Conservation (phyloP, 1,284 basidiomycete species). For the Sporisorium scitamineum region DNA sequence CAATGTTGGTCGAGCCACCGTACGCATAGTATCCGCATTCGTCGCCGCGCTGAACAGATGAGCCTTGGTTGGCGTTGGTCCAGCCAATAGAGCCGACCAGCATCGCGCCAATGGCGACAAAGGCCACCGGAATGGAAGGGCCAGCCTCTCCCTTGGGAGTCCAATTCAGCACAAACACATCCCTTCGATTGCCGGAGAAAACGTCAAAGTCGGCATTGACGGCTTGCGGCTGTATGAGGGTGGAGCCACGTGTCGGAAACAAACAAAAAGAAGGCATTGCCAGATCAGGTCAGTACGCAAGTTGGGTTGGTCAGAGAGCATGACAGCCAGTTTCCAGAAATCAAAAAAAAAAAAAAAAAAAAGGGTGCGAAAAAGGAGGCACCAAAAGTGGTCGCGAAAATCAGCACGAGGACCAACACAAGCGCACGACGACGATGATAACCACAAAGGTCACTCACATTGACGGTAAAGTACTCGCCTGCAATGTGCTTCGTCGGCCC, state of each 20-base stretch:
- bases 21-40: conserved; percentile 79
- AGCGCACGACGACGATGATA: background rate
- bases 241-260: conserved; percentile 3
- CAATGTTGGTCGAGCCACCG: conserved; percentile 60
- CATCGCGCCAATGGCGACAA: conserved; percentile 71
- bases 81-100: conserved; percentile 78
- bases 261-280: background rate
- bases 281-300: background rate
- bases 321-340: too few relatives aligned
- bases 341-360: too few relatives aligned
- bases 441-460: conserved; percentile 78
- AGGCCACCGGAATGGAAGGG: conserved; percentile 32
- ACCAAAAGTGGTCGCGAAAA: conserved; percentile 9
- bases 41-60: conserved; percentile 82
- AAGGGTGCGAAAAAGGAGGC: conserved; percentile 2
- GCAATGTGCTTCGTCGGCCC: conserved; percentile 72
- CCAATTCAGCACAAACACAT: conserved; percentile 56
- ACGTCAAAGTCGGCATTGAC: conserved; percentile 64
- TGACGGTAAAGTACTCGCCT: conserved; percentile 70
- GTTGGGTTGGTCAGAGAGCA: background rate
- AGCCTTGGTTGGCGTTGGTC: conserved; percentile 80
- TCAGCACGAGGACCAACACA: background rate
- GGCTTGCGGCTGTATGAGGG: conserved; percentile 48
- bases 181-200: conserved; percentile 58
- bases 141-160: conserved; percentile 26